Conservation (phyloP, 768 basidiomycete species). For the Solioccasus polychromus region DNA sequence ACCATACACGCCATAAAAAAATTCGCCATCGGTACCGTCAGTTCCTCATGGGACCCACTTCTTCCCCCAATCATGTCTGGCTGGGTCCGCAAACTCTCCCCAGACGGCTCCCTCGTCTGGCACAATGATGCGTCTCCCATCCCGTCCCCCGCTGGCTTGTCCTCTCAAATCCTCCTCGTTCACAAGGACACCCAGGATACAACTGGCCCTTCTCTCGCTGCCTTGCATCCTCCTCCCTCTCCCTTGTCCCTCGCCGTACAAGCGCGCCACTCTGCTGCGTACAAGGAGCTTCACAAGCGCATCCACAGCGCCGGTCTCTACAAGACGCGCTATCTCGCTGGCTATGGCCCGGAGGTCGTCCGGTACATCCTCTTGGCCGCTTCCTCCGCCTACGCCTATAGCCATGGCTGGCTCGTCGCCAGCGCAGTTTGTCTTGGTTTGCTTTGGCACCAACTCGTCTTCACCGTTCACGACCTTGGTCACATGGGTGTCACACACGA, state of each 20-base stretch:
- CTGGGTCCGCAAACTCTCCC: slow-evolving; percentile 62
- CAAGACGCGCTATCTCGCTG: slow-evolving; percentile 74
- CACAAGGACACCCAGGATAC: slow-evolving; percentile 34
- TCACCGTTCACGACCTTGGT: slow-evolving; percentile 91
- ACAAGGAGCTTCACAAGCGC: slow-evolving; percentile 72
- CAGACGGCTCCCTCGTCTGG: slow-evolving; percentile 50
- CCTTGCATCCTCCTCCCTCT: slow-evolving; percentile 53
- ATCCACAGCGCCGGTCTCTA: slow-evolving; percentile 82
- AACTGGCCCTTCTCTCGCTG: slow-evolving; percentile 39
- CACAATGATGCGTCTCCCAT: slow-evolving; percentile 56
- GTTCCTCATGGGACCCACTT: slow-evolving; percentile 69
- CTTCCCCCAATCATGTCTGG: slow-evolving; percentile 85
- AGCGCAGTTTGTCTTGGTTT: slow-evolving; percentile 84
- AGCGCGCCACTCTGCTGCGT: slow-evolving; percentile 69
- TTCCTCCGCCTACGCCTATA: slow-evolving; percentile 60
- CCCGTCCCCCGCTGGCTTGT: slow-evolving; percentile 31
- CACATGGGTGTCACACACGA: slow-evolving; percentile 92
- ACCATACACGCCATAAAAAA: slow-evolving; percentile 28
- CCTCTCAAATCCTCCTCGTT: slow-evolving; percentile 64
- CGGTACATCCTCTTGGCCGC: slow-evolving; percentile 69
- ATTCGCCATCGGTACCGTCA: slow-evolving; percentile 71
- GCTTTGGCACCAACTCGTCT: slow-evolving; percentile 94
- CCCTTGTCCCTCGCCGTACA: slow-evolving; percentile 56
- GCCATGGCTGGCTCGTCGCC: slow-evolving; percentile 58
- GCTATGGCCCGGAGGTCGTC: slow-evolving; percentile 86